Conservation (phyloP, 202 grass and related monocot genomes). For the Carex arenaria region DNA sequence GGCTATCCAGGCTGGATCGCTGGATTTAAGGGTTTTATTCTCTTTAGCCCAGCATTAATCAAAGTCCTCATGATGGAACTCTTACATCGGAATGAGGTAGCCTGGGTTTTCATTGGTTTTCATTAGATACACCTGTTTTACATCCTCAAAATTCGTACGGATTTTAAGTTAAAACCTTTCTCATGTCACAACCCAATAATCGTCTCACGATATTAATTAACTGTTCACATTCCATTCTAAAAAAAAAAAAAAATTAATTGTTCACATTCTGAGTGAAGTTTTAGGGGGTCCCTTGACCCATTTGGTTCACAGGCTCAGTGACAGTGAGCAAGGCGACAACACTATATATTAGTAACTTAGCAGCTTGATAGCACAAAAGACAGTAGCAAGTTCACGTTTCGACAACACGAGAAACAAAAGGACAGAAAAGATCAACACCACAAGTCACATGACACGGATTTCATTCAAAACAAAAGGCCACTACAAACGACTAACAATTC, state of each 20-base stretch:
- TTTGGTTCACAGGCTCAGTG: neutral
- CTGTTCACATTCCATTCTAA: constrained; percentile 1
- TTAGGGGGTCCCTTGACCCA: neutral
- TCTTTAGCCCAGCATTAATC: neutral
- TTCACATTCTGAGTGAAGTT: constrained; percentile 6
- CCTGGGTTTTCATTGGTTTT: neutral
- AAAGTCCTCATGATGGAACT: constrained; percentile 6
- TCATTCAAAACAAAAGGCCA: constrained; percentile 12
- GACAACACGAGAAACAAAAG: neutral
- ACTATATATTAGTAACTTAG: neutral
- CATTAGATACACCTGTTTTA: neutral
- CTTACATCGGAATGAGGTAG: neutral
- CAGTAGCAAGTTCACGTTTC: neutral
- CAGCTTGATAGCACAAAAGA: neutral
- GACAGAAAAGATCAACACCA: neutral
- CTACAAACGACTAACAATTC: constrained; percentile 12
- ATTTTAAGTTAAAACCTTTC: neutral
- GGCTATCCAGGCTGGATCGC: neutral
- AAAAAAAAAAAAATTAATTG: neutral
- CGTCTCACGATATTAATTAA: neutral
- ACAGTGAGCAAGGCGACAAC: constrained; percentile 5
- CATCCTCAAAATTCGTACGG: neutral
- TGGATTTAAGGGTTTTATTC: neutral
- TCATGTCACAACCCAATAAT: neutral
- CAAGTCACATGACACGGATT: constrained; percentile 8